Evolutionary conservation across 2,329 filamentous ascomycete species (phyloP).

Genomic region (Sclerotiophoma versabilis): DNA sequence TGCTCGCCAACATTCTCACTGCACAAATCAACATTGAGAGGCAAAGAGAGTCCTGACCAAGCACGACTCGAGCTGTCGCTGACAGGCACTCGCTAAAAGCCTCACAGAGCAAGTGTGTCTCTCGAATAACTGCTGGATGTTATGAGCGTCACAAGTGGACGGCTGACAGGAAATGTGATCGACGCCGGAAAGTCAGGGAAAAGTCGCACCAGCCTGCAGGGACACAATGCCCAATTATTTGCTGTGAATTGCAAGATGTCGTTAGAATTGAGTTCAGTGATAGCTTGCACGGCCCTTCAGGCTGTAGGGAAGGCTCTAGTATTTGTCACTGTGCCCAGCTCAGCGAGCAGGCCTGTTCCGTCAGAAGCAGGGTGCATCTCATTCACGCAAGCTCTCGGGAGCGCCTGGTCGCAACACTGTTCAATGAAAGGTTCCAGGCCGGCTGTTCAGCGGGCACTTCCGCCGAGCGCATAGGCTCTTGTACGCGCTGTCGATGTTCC

Average conservation of each 20-base stretch:
- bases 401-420: conserved; percentile 14
- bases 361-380: conserved; percentile 6
- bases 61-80: not conserved
- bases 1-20: not conserved
- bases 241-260: conserved; percentile 9
- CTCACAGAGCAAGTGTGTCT: not conserved
- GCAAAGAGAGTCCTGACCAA: not conserved
- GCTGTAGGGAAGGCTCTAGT: conserved; percentile 3
- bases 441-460: conserved; percentile 27
- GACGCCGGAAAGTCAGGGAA: not conserved
- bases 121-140: not conserved
- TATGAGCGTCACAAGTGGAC: not conserved
- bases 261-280: conserved; percentile 24
- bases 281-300: conserved; percentile 18
- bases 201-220: not conserved
- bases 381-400: conserved; percentile 1
- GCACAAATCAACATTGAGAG: not conserved
- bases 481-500: conserved; percentile 10
- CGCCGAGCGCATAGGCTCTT: conserved; percentile 10
- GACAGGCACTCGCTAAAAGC: not conserved
- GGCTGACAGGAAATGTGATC: not conserved
- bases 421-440: conserved; percentile 19
- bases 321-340: conserved; percentile 25
- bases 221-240: not conserved
- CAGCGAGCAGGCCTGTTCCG: conserved; percentile 5